Evolutionary conservation across 371 early-diverging fungal genomes (phyloP).

Genomic region (Lichtheimia ramosa): DNA sequence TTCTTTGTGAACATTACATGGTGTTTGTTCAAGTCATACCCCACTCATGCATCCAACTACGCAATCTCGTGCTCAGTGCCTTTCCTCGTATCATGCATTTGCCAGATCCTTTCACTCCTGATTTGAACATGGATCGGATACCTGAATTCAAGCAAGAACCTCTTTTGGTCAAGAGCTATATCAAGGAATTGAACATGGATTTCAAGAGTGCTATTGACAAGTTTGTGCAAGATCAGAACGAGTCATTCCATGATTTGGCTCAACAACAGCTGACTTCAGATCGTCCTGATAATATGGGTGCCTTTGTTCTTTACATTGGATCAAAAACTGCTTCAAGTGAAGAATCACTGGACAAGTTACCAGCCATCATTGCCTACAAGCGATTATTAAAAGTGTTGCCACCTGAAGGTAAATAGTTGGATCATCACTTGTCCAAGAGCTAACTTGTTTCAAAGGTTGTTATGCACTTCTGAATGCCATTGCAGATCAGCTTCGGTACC

Average conservation of each 20-base stretch:
- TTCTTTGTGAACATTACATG: constrained; percentile 88
- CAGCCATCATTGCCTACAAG: constrained; percentile 31
- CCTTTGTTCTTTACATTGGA: constrained; percentile 32
- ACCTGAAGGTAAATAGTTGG: constrained; percentile 9
- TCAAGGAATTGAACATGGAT: constrained; percentile 2
- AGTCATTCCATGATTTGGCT: constrained; percentile 7
- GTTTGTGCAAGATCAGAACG: constrained; percentile 3
- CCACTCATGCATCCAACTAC: constrained; percentile 86
- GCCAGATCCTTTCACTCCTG: constrained; percentile 96
- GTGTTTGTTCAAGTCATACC: constrained; percentile 92
- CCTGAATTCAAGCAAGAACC: constrained; percentile 65
- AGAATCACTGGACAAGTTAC: constrained; percentile 20
- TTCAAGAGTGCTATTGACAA: constrained; percentile 12
- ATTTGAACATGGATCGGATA: constrained; percentile 81
- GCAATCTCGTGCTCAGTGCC: constrained; percentile 92
- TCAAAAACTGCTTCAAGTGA: constrained; percentile 23
- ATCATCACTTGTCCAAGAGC: not conserved
- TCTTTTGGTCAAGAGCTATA: constrained; percentile 21
- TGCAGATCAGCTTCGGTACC: constrained; percentile 95
- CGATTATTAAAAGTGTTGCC: constrained; percentile 21
- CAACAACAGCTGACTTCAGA: constrained; percentile 5
- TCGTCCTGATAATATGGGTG: constrained; percentile 16
- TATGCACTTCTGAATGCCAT: constrained; percentile 85
- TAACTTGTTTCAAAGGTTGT: constrained; percentile 50
- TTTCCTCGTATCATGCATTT: constrained; percentile 93